phyloP scores from a whole-genome alignment of 495 filamentous ascomycete species.

The Aspergillus panamensis region DNA sequence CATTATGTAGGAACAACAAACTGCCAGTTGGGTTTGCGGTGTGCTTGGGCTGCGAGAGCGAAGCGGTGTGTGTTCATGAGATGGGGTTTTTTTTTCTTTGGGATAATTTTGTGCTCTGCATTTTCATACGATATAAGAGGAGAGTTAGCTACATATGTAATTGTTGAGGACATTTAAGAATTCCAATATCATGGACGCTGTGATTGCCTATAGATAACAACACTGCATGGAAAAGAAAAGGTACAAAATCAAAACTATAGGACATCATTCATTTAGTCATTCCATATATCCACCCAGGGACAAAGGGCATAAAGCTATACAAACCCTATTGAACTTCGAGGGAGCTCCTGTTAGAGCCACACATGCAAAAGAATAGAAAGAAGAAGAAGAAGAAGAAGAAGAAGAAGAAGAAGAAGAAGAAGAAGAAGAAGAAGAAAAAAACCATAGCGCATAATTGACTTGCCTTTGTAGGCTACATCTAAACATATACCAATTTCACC shows the following conservation, averaged over 20 bases:
- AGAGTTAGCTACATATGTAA: not conserved
- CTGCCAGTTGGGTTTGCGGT: not conserved
- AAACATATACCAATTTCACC: not conserved
- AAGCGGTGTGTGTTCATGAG: not conserved
- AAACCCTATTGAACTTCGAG: not conserved
- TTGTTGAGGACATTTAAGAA: too few species aligned
- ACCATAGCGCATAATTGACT: conserved; percentile 8
- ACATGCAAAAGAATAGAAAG: not conserved
- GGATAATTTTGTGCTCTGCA: too few species aligned
- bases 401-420: not conserved
- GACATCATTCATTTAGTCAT: conserved; percentile 17
- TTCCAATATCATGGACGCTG: not conserved
- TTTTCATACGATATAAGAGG: not conserved
- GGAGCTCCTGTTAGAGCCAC: not conserved
- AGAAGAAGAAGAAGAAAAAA: not conserved
- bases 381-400: conserved; percentile 1
- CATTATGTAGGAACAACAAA: not conserved
- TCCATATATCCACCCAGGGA: conserved; percentile 19
- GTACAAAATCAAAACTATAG: conserved; percentile 9
- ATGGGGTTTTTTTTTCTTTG: not conserved
- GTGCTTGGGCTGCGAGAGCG: not conserved
- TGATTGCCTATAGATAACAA: conserved; percentile 1
- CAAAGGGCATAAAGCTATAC: conserved; percentile 10
- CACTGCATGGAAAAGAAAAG: not conserved
- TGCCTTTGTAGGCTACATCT: not conserved